Evolutionary conservation across 305 asterid species (phyloP).

Genomic region (Rubia balearica): DNA sequence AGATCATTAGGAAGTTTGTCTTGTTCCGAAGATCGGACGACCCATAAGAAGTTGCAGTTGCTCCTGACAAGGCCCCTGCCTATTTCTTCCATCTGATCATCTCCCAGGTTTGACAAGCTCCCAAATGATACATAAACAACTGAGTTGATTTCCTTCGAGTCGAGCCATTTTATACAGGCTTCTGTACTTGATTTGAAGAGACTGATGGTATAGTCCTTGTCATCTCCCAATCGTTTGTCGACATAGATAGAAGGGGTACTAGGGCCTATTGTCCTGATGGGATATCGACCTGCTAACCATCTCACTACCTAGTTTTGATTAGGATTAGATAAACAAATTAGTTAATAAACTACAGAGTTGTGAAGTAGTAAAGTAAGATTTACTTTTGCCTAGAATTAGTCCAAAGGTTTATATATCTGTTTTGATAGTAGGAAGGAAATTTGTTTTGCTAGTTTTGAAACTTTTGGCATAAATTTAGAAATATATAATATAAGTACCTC

Average conservation of each 20-base stretch:
- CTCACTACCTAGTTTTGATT: constrained; percentile 6
- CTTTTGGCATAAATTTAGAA: too few species aligned
- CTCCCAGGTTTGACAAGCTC: constrained; percentile 30
- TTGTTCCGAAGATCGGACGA: constrained; percentile 36
- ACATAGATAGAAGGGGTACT: constrained; percentile 22
- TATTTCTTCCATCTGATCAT: constrained; percentile 45
- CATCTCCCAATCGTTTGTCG: constrained; percentile 16
- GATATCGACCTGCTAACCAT: constrained; percentile 16
- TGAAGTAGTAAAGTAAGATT: too few species aligned
- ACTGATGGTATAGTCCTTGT: constrained; percentile 25
- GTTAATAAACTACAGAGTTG: too few species aligned
- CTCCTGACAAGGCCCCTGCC: constrained; percentile 33
- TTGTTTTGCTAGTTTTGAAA: too few species aligned
- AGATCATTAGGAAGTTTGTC: constrained; percentile 34
- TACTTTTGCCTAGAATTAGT: too few species aligned
- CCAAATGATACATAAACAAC: constrained; percentile 51
- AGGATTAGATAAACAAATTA: neutral
- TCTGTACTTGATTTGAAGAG: constrained; percentile 26
- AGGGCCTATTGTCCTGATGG: constrained; percentile 32
- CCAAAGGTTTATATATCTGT: too few species aligned
- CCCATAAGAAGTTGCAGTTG: constrained; percentile 48
- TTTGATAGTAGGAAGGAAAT: too few species aligned
- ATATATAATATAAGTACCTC: constrained; percentile 20
- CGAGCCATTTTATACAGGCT: constrained; percentile 39
- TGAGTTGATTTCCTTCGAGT: constrained; percentile 26